Percentiles rank a stretch among this genome's conserved stretches.
Conservation (phyloP, 1,284 basidiomycete genomes). For the Chiua sp. region DNA sequence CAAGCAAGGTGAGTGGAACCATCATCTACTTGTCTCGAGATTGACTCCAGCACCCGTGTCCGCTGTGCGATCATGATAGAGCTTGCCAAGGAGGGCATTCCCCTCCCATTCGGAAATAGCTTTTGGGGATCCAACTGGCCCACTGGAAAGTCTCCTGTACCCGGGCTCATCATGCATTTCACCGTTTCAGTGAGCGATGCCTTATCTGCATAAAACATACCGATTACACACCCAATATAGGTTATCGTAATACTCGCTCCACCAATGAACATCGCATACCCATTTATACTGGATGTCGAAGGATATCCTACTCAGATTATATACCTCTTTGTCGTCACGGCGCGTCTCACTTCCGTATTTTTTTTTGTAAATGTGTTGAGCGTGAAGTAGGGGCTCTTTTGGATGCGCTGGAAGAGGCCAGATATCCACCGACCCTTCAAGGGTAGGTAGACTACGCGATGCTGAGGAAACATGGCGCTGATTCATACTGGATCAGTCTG, state of each 20-base stretch:
- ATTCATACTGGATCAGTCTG: conserved; percentile 46
- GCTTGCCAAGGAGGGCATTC: conserved; percentile 48
- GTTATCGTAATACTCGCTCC: conserved; percentile 54
- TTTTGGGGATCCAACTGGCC: conserved; percentile 50
- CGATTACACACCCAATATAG: conserved; percentile 30
- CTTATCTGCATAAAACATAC: background rate
- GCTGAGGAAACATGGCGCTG: background rate
- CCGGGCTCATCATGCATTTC: conserved; percentile 43
- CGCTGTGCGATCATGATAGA: conserved; percentile 36
- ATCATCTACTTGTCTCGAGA: background rate
- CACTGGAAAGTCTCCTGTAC: conserved; percentile 43
- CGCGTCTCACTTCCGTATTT: conserved; percentile 20
- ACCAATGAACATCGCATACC: conserved; percentile 50
- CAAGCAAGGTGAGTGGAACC: conserved; percentile 44
- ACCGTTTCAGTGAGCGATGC: conserved; percentile 34
- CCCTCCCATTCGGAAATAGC: conserved; percentile 43
- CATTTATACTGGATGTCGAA: conserved; percentile 61
- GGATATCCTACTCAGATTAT: conserved; percentile 64
- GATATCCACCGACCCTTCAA: conserved; percentile 58
- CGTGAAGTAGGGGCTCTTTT: conserved; percentile 55
- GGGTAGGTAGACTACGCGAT: conserved; percentile 36
- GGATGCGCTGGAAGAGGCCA: conserved; percentile 57
- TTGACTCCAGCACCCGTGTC: background rate
- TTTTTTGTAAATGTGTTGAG: background rate
- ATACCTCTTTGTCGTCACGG: conserved; percentile 59